Evolutionary conservation across 2,329 filamentous ascomycete species (phyloP), one percentile per base, ranked within the genome.

Genomic region (Trichoderma sp.): DNA sequence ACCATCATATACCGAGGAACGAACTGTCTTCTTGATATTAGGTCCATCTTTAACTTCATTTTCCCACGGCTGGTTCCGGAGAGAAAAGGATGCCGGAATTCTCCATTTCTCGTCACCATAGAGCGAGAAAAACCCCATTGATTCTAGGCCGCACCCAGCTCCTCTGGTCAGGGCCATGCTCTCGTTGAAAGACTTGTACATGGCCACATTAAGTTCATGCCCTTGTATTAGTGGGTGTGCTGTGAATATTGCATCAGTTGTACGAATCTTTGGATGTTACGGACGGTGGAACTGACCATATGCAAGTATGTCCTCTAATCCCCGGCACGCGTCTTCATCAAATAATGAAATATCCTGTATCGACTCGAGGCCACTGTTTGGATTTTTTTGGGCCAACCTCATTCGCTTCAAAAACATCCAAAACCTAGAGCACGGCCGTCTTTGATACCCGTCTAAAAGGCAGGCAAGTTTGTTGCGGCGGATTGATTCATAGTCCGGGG

Each of bases 331-430:
- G 8, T 34, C 6, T 18, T 16, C 11, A 24, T 63, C 26, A 5
- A 52, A n/a, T 8, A 63, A n/a, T 26, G 30, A 5, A n/a, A 21
- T 7, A 13, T 13, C 10, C 4, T 30, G 28, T 3, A 34, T 7
- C 1, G 21, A n/a, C 14, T 52, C n/a, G 13, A 24, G 1, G 2
- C 11, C 37, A 13, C 24, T 51, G 5, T 2, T 37, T 7, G 14
- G 10, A 2, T 37, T 16, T 7, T 7, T 14, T 11, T 32, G 28
- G 8, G 30, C 26, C n/a, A 52, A 14, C 34, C 59, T 32, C n/a
- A 63, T 63, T n/a, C n/a, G 21, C 59, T 52, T 63, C n/a, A 63
- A 16, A 10, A 63, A 63, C 14, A 37, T 21, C 59, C 59, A 63
- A 37, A 63, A 63, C 14, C 26, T 21, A 24, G 11, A n/a, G 14